phyloP scores from a whole-genome alignment of 345 rosid species.

The Excoecaria agallocha region DNA sequence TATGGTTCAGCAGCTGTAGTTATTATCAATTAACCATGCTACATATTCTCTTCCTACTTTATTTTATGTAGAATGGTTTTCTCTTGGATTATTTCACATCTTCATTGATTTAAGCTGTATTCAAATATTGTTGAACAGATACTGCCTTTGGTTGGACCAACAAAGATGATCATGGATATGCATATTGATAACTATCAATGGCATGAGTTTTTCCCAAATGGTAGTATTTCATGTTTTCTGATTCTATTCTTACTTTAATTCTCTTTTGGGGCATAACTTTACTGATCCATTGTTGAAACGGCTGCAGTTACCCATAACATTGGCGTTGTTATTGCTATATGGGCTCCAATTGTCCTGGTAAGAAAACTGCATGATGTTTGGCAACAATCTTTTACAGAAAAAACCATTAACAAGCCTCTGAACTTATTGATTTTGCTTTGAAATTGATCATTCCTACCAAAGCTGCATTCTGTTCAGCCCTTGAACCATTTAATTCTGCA shows the following conservation, averaged over 20 bases:
- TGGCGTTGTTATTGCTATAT: conserved; percentile 83
- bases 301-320: conserved; percentile 68
- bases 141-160: conserved; percentile 77
- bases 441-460: background rate
- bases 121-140: conserved; percentile 48
- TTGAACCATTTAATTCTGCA: background rate
- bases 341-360: conserved; percentile 93
- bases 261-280: conserved; percentile 8
- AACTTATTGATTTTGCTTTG: background rate
- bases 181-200: conserved; percentile 59
- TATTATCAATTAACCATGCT: background rate
- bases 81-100: background rate
- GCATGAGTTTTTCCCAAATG: conserved; percentile 87
- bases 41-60: background rate
- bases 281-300: conserved; percentile 27
- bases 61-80: background rate
- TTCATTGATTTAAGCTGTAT: background rate
- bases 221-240: conserved; percentile 33
- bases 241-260: background rate
- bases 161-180: conserved; percentile 70
- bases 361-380: conserved; percentile 30
- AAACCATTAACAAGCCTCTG: conserved; percentile 6
- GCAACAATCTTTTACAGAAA: background rate
- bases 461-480: background rate
- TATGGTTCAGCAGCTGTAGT: background rate